Base-by-base conservation (phyloP, 495 filamentous ascomycete species). In the Penicilliopsis zonata region DNA sequence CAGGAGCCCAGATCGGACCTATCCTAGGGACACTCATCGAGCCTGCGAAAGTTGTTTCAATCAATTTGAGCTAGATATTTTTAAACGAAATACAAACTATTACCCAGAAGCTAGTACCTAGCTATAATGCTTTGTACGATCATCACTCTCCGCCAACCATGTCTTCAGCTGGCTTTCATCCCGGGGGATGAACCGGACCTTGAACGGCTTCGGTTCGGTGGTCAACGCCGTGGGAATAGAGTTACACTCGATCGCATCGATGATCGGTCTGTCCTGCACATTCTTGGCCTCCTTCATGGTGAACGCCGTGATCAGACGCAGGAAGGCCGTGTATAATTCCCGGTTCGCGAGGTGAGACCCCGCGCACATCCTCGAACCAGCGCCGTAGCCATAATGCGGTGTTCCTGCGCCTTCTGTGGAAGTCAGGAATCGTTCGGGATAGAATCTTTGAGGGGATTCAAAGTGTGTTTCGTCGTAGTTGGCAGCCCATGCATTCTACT, bases 281-380 rank as follows among this genome's bases (percentile, higher is more conserved):
- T 56, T 33, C 24, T 52, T 40, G 1, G 60, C 42, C 2, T 59
- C 55, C 33, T 58, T 44, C 45, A 78, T 67, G 31, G 63, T 53
- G 41, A 84, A 84, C 0, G 76, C 76, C 4, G 63, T 69, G 40
- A 84, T 75, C 14, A 84, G 51, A n/a, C 78, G 59, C 18, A 82
- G 44, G 40, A 78, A 81, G 0, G 76, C 76, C 3, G 74, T 78
- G 49, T 71, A 81, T 8, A 81, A 57, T 45, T 79, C 76, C 0
- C 77, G 65, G 43, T 80, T 80, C 2, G 74, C 76, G 2, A 81
- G 55, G 33, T 80, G 74, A 2, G 66, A 72, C n/a, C 76, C 77
- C n/a, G 70, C 72, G 50, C 77, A 82, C 74, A 80, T 80, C 16
- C 77, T 63, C n/a, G 67, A 70, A 1, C 77, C 77, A 1, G 78